Conservation (phyloP, 805 yeast genomes). For the Yarrowia sp. region DNA sequence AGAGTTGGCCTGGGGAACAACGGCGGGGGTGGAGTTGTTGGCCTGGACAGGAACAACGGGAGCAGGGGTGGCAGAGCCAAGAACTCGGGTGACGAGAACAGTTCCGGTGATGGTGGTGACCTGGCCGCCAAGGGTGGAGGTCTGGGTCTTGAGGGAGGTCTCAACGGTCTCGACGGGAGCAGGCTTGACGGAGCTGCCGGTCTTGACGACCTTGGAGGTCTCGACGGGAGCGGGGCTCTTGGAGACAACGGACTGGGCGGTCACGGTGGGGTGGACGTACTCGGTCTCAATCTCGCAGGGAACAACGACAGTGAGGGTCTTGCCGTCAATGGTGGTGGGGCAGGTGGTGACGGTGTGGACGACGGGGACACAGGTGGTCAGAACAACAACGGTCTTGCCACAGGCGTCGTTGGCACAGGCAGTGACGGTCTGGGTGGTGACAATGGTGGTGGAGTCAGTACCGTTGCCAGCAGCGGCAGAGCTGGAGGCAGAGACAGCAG, state of each 20-base stretch:
- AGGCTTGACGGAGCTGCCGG: neutral
- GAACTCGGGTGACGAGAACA: neutral
- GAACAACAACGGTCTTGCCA: neutral
- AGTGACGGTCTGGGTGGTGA: neutral
- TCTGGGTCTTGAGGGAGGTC: neutral
- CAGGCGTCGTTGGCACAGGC: neutral
- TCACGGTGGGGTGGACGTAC: neutral
- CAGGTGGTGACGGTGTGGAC: neutral
- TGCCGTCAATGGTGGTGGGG: neutral
- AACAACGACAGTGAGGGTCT: neutral
- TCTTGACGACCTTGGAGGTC: neutral
- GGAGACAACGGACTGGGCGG: no score
- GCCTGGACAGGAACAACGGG: neutral
- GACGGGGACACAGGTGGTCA: neutral
- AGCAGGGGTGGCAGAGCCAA: neutral
- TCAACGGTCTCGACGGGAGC: neutral
- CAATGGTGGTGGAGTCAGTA: neutral
- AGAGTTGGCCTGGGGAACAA: neutral
- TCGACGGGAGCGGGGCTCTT: neutral
- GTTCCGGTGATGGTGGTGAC: neutral
- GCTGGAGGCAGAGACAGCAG: neutral
- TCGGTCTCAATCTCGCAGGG: neutral
- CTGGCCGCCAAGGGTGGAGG: neutral
- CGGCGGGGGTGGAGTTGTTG: neutral
- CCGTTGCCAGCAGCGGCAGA: neutral